phyloP scores from a whole-genome alignment of 2,329 filamentous ascomycete genomes.

The Elsinoe perseae region DNA sequence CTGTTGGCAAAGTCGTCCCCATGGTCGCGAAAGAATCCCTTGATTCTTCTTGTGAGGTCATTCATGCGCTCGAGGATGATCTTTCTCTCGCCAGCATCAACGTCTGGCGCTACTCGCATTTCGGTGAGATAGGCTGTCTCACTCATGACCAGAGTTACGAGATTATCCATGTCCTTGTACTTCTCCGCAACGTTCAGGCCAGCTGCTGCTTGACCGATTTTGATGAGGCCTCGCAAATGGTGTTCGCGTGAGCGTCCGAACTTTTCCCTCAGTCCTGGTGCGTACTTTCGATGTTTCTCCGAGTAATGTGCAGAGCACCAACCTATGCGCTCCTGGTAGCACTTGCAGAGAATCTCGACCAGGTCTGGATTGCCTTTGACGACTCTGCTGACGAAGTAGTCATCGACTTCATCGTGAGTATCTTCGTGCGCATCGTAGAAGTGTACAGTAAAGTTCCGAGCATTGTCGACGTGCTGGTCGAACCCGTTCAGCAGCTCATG shows the following conservation, averaged over 20 bases:
- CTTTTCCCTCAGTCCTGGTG: constrained; percentile 39
- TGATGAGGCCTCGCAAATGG: constrained; percentile 36
- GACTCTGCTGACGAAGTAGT: constrained; percentile 39
- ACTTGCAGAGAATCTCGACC: constrained; percentile 51
- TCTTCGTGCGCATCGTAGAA: constrained; percentile 30
- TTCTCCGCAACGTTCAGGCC: constrained; percentile 56
- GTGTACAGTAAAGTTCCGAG: constrained; percentile 34
- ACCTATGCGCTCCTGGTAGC: constrained; percentile 51
- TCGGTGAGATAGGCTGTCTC: constrained; percentile 35
- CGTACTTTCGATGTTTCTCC: constrained; percentile 41
- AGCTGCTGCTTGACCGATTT: constrained; percentile 48
- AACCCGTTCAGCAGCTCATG: constrained; percentile 36
- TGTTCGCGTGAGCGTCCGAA: constrained; percentile 36
- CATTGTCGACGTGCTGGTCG: constrained; percentile 33
- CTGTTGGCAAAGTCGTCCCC: constrained; percentile 63
- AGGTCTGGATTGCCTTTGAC: constrained; percentile 46
- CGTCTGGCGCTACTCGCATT: constrained; percentile 31
- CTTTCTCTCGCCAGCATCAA: constrained; percentile 26
- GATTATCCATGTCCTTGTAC: constrained; percentile 54
- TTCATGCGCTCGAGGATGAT: constrained; percentile 42
- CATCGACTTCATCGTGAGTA: constrained; percentile 27
- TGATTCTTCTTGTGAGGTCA: constrained; percentile 34
- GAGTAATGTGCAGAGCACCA: constrained; percentile 51
- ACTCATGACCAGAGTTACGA: constrained; percentile 47
- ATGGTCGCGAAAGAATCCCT: constrained; percentile 54